Evolutionary conservation across 768 basidiomycete genomes (phyloP).

Genomic region (Phlebiopsis gigantea): DNA sequence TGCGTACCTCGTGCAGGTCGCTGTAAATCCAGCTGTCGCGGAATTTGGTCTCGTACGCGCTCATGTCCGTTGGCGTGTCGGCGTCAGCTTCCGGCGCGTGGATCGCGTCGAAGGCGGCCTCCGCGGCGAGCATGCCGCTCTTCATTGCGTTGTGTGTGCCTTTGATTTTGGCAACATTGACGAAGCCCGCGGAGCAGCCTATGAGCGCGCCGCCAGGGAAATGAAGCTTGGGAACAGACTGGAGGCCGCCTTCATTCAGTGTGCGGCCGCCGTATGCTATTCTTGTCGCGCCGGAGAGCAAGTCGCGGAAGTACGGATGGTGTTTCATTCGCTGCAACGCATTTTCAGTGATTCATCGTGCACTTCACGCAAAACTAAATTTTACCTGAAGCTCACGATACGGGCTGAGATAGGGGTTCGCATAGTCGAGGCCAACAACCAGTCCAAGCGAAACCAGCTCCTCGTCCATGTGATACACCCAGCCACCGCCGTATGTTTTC

Average conservation of each 20-base stretch:
- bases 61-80: constrained; percentile 50
- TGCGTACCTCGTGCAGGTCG: constrained; percentile 87
- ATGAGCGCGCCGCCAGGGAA: constrained; percentile 95
- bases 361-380: too few relatives aligned
- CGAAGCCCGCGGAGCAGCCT: constrained; percentile 93
- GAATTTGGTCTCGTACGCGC: constrained; percentile 62
- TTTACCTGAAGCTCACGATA: constrained; percentile 89
- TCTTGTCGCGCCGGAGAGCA: constrained; percentile 72
- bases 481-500: constrained; percentile 86
- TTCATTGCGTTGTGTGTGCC: constrained; percentile 99
- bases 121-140: constrained; percentile 95
- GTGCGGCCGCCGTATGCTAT: constrained; percentile 89
- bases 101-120: constrained; percentile 71
- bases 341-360: neutral
- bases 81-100: constrained; percentile 22
- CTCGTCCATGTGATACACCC: constrained; percentile 93
- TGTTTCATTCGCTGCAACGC: constrained; percentile 79
- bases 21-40: constrained; percentile 78
- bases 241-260: constrained; percentile 90
- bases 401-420: constrained; percentile 88
- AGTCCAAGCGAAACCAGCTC: constrained; percentile 87
- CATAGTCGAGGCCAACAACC: constrained; percentile 91
- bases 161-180: constrained; percentile 97
- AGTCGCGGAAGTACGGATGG: constrained; percentile 84
- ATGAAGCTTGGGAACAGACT: constrained; percentile 78